Percentiles rank a stretch among this genome's conserved stretches.
phyloP scores from a whole-genome alignment of 352 stramenopile species.

The Thalassiosira livingstoniorum region DNA sequence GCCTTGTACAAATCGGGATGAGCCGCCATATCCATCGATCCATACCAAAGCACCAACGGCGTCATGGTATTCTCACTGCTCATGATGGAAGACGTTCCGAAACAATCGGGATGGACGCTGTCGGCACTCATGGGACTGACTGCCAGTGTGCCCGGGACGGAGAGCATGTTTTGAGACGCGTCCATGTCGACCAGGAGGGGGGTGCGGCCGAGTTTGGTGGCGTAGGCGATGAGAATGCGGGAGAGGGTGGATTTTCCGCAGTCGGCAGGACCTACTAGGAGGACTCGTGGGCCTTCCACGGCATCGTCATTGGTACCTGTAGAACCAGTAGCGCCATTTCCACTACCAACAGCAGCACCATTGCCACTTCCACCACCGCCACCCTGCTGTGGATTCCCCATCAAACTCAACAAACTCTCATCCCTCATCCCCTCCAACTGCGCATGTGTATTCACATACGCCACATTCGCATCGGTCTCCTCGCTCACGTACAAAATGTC shows the following conservation, averaged over 20 bases:
- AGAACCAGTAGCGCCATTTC: not conserved
- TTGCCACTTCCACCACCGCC: not conserved
- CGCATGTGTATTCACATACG: slow-evolving; percentile 85
- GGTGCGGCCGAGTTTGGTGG: slow-evolving; percentile 77
- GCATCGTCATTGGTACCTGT: not conserved
- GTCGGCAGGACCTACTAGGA: slow-evolving; percentile 76
- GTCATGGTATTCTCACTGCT: slow-evolving; percentile 31
- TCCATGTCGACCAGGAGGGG: slow-evolving; percentile 84
- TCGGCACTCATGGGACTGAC: slow-evolving; percentile 65
- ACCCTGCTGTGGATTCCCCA: slow-evolving; percentile 25
- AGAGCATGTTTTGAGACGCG: slow-evolving; percentile 76
- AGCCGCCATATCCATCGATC: slow-evolving; percentile 58
- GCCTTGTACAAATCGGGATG: slow-evolving; percentile 80
- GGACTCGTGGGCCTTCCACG: slow-evolving; percentile 73
- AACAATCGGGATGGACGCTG: slow-evolving; percentile 63
- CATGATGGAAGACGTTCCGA: slow-evolving; percentile 65
- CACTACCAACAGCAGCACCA: not conserved
- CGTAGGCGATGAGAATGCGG: slow-evolving; percentile 75
- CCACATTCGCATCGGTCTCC: slow-evolving; percentile 81
- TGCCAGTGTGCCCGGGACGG: slow-evolving; percentile 76
- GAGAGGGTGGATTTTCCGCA: slow-evolving; percentile 80
- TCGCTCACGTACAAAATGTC: slow-evolving; percentile 78
- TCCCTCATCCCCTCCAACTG: slow-evolving; percentile 84
- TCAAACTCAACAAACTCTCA: slow-evolving; percentile 54
- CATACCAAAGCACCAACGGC: slow-evolving; percentile 83